Base-by-base conservation (phyloP, 1,284 basidiomycete species). In the Abortiporus biennis region DNA sequence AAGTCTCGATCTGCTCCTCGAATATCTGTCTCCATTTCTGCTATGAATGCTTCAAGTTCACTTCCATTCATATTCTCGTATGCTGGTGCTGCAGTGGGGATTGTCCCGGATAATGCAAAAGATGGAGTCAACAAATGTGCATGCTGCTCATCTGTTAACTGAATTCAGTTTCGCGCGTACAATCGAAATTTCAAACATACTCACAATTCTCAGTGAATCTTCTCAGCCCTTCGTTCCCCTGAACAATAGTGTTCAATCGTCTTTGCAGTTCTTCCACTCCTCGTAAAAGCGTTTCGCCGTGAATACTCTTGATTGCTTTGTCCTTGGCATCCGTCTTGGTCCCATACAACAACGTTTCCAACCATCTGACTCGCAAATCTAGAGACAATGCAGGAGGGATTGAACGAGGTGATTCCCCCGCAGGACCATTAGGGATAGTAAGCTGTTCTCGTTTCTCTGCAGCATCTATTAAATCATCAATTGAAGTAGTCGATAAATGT, bases 1-100 rank as follows among this genome's bases (percentile, higher is more conserved):
- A 88, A 74, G 51, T 88, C 85, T 8, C 83, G 73, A 50, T 90
- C 87, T 9, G 85, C 85, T 27, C 78, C 73, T 16, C 85, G 81
- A 41, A 90, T 78, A 41, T 90, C 87, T 6, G 76, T 74, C 48
- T 89, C 87, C 76, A 90, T 84, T 53, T 90, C 87, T 0, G 71
- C 59, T 11, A 89, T 59, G 41, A 85, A 70, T 0, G 80, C 78
- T 32, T 85, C 82, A 6, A 88, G 64, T 54, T 86, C 85, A 42
- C 72, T 71, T 0, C 72, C 53, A 0, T 77, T 71, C 76, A 88
- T 79, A 37, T 70, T 70, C 44, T 76, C 74, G 47, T 83, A 83
- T 20, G 76, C 58, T 2, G 78, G 73, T 2, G 74, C 62, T 24
- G 69, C 66, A 0, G 66, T 63, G 1, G 74, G 59, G 12, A 76